Base-by-base conservation (phyloP, 2,329 filamentous ascomycete species). In the Sordariomycetes sp. region DNA sequence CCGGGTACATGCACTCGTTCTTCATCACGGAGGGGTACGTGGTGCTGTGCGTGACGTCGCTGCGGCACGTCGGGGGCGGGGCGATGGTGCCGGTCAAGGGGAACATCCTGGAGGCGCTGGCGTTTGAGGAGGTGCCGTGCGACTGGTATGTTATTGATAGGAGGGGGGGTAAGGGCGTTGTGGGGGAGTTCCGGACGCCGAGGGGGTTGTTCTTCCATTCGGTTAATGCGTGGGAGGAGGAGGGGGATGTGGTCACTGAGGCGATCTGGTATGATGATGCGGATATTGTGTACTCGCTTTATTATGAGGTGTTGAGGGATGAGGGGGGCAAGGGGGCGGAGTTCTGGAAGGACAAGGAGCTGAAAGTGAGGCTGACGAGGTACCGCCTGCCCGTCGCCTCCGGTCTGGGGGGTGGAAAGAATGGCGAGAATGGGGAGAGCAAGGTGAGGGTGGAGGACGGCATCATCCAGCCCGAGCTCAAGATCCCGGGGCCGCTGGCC, bases 1-100 rank as follows among this genome's bases (percentile, higher is more conserved):
- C 87, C 0, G 85, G 88, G 0, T 95, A 94, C 65, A 82, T 95
- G n/a, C 90, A 95, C 71, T 93, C 89, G 10, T 79, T 93, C 64
- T 90, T 90, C 65, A 70, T 95, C 28, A 87, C 88, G 0, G 72
- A 82, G 18, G 82, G 85, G 64, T 88, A 86, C 65, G 82, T 92
- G 1, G 72, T 94, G 0, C 73, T 95, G 4, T 91, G 87, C 65
- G 72, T 94, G 1, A 91, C 88, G 64, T 83, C 82, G 18, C 78
- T 86, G 0, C 83, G 86, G 61, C 76, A 84, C 48, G 77, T 72
- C 1, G 75, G 72, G 63, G 73, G 71, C 11, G 89, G 89, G 0
- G 60, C 85, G 1, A 79, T 77, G 16, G 76, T 90, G 11, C 67
- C 86, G 0, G 88, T 82, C 76, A 73, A 85, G 43, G 72, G 81